Evolutionary conservation across 805 yeast genomes (phyloP), one percentile per base, ranked within the genome.

Genomic region (Hanseniaspora thailandica): DNA sequence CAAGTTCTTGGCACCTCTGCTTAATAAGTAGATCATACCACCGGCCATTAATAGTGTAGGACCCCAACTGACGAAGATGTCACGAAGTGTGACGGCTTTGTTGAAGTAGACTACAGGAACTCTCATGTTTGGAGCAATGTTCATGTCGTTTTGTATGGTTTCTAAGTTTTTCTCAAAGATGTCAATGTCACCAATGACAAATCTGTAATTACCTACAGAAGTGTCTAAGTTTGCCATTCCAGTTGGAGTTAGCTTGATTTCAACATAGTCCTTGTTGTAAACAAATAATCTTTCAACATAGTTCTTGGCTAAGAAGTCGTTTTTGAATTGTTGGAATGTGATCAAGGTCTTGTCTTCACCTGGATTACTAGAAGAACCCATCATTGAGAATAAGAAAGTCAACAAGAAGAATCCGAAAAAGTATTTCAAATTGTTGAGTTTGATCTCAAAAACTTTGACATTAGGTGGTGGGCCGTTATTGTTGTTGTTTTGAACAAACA

Each of bases 41-140:
- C 89, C 97, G 61, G 93, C 80, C 71, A 93, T 76, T 52, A 90
- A 69, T 5, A 86, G 66, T 1, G 98, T 90, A n/a, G 99, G 98
- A 48, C 90, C 63, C 58, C 90, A 79, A 57, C 82, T 79, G 8
- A 50, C 45, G 20, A 50, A 34, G 10, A 50, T 43, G 3, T 50
- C 54, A 23, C 39, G 19, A 3, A 50, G 28, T 8, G 54, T 50
- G 12, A 50, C 36, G 1, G 88, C 86, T 64, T 82, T 86, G 57
- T 77, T 79, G 31, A 80, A 75, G 66, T 86, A 93, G 2, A 82
- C 69, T 3, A 94, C 88, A 0, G 98, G 98, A 30, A 90, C 72
- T 58, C 86, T 76, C 58, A 83, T 78, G 55, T 70, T 74, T 10
- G 76, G 75, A 3, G 81, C 77, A 34, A 84, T 77, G 0, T 76